Conservation (phyloP, 495 filamentous ascomycete species). For the Acidomyces sp. region DNA sequence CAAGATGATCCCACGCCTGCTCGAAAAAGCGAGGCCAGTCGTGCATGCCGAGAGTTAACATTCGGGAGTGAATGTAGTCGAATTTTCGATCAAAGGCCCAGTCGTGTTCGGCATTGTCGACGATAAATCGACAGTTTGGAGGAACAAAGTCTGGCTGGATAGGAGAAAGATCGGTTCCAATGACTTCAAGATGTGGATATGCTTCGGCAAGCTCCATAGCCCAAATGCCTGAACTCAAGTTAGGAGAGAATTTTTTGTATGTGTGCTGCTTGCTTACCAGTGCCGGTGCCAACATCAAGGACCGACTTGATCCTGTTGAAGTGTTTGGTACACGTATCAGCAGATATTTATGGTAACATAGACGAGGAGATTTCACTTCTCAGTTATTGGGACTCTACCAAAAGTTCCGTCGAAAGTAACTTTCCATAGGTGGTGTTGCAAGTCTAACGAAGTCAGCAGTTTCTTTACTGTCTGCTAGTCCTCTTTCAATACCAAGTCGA, state of each 20-base stretch:
- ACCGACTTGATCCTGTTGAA: constrained; percentile 34
- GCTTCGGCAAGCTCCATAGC: constrained; percentile 47
- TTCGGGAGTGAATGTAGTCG: constrained; percentile 27
- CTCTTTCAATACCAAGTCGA: neutral
- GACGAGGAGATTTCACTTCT: no score
- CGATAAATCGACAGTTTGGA: constrained; percentile 26
- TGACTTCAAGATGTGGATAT: constrained; percentile 31
- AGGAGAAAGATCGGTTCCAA: constrained; percentile 45
- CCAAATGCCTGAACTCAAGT: constrained; percentile 42
- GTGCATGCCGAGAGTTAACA: constrained; percentile 21
- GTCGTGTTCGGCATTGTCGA: constrained; percentile 24
- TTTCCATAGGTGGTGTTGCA: constrained; percentile 49
- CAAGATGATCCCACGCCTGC: constrained; percentile 17
- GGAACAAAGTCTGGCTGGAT: constrained; percentile 43
- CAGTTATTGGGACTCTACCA: constrained; percentile 37
- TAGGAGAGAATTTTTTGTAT: neutral
- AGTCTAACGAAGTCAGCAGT: constrained; percentile 38
- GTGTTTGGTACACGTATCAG: no score
- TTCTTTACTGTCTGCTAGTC: constrained; percentile 46
- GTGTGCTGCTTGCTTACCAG: constrained; percentile 22
- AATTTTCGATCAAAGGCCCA: constrained; percentile 27
- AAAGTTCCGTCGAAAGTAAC: constrained; percentile 42
- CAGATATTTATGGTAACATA: no score
- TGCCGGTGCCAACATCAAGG: constrained; percentile 50
- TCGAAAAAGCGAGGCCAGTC: constrained; percentile 24